Evolutionary conservation across 805 yeast genomes (phyloP).

Genomic region (Lipomyces chichibuensis): DNA sequence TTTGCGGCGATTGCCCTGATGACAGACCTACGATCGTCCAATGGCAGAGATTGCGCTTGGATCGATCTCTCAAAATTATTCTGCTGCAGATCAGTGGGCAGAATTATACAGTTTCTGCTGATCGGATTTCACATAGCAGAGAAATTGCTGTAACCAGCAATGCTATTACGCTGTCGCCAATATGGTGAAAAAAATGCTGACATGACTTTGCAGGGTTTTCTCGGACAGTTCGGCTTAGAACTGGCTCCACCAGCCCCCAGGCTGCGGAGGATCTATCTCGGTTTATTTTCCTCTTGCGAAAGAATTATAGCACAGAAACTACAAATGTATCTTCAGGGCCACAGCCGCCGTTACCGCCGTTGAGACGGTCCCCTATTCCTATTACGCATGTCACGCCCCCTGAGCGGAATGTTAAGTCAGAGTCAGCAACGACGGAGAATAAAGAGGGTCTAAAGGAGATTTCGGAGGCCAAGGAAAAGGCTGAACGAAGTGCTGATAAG

Average conservation of each 20-base stretch:
- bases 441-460: constrained; percentile 9
- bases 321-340: neutral
- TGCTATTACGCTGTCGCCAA: neutral
- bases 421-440: neutral
- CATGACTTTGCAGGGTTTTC: neutral
- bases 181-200: neutral
- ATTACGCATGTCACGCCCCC: neutral
- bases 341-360: neutral
- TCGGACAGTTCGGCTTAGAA: neutral
- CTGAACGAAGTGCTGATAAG: constrained; percentile 24
- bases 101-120: neutral
- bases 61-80: neutral
- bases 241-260: neutral
- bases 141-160: neutral
- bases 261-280: neutral
- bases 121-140: neutral
- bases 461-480: constrained; percentile 14
- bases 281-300: neutral
- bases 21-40: neutral
- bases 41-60: neutral
- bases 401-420: neutral
- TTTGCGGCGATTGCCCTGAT: neutral
- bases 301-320: constrained; percentile 2
- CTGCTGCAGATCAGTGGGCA: neutral
- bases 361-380: neutral